These are phyloP conservation scores for Dimargaris verticillata DNA, from an alignment of 192 early-diverging fungal genomes.

Conservation along the genomic window DNA sequence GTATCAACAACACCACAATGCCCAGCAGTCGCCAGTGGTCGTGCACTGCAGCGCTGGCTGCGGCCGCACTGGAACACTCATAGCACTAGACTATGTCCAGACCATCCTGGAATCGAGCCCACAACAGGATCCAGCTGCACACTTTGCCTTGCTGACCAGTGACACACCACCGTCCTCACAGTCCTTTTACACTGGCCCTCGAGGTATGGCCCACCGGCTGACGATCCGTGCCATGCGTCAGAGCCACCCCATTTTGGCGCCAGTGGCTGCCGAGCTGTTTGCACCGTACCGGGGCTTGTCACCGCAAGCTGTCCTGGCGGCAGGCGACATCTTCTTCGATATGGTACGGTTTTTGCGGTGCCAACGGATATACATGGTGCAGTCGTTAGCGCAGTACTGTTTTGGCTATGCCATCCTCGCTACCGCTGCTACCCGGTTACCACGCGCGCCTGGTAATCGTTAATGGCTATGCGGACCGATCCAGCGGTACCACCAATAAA, in stretches of 20 bases:
- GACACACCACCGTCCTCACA: conserved; percentile 17
- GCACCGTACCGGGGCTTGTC: neutral
- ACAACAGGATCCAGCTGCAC: neutral
- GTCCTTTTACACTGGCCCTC: conserved; percentile 1
- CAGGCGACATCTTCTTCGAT: conserved; percentile 42
- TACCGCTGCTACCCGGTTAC: too few species aligned
- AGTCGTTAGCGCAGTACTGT: conserved; percentile 54
- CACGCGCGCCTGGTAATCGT: too few species aligned
- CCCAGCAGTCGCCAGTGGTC: conserved; percentile 35
- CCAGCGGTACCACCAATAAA: too few species aligned
- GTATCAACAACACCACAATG: neutral
- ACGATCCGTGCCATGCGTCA: neutral
- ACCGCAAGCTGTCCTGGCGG: too few species aligned
- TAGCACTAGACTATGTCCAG: conserved; percentile 38
- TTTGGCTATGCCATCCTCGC: conserved; percentile 40
- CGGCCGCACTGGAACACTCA: conserved; percentile 74
- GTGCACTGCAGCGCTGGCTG: conserved; percentile 81
- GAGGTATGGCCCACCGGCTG: neutral
- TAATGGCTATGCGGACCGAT: too few species aligned
- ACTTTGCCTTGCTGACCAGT: conserved; percentile 16
- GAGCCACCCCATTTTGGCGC: neutral
- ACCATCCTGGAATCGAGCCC: neutral
- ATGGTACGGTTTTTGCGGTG: conserved; percentile 38
- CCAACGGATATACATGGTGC: conserved; percentile 71
- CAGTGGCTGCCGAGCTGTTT: neutral